Base-by-base conservation (phyloP, 2,329 filamentous ascomycete species). In the Lachnellula hyalina region DNA sequence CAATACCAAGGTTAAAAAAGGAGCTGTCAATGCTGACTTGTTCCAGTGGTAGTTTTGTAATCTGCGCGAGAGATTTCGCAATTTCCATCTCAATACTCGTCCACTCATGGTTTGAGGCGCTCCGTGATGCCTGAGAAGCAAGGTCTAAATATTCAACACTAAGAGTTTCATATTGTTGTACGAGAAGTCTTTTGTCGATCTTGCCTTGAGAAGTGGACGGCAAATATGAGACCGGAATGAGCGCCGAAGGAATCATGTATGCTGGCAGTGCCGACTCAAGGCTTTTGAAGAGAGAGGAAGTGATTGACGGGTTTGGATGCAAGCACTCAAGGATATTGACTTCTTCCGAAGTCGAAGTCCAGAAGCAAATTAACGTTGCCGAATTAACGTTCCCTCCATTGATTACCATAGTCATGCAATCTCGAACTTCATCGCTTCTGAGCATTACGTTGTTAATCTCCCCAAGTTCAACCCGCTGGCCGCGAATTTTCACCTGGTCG, bases 401-500 rank as follows among this genome's bases (percentile, higher is more conserved):
- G 32, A 86, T 65, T 7, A 90, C 71, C 6, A 92, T 67, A 0
- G 84, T 87, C 2, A 81, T 74, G 49, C 85, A 89, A 54, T 89
- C 81, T n/a, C 72, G 67, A 0, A 87, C 80, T 15, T 73, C 61
- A 0, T 66, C 63, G 8, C 76, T 77, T 12, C 76, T 73, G 0
- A 86, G 74, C 12, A 92, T 70, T 15, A 78, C 73, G 15, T 79
- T 79, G 54, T 84, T 87, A 52, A 96, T 86, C 67, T 95, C 90
- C 1, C 82, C 81, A 11, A 92, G 78, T 67, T 96, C 90, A 40
- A 96, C 84, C 45, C 88, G 77, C 61, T 93, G 87, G 0, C 91
- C 90, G 45, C 89, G 81, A 9, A 96, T 77, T 68, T 95, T 96
- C 53, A 94, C 77, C 69, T 95, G 89, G 57, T 87, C 87, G 62